Percentiles rank a stretch among this genome's conserved stretches.
These are phyloP conservation scores for Amanita polypyramis DNA, from an alignment of 768 basidiomycete species.

Conservation along the genomic window DNA sequence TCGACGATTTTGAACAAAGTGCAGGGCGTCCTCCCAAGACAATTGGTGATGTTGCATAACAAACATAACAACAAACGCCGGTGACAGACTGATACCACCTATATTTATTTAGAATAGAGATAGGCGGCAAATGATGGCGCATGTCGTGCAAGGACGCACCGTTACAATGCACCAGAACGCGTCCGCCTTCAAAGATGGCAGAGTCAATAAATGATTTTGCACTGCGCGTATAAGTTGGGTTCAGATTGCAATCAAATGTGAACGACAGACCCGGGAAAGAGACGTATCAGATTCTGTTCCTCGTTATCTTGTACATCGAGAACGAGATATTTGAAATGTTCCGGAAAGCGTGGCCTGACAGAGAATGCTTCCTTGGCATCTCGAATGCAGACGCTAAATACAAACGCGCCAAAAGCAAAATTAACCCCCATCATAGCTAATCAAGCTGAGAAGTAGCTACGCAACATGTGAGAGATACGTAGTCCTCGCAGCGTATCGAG, in stretches of 20 bases:
- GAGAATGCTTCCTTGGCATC: constrained; percentile 88
- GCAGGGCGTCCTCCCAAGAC: constrained; percentile 83
- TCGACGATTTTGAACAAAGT: constrained; percentile 80
- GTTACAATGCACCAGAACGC: constrained; percentile 84
- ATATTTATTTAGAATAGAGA: not conserved
- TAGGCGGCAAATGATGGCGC: not conserved
- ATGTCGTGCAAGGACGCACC: constrained; percentile 27
- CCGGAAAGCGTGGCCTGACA: constrained; percentile 76
- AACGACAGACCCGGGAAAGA: constrained; percentile 68
- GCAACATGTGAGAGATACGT: constrained; percentile 76
- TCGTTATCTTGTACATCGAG: constrained; percentile 88
- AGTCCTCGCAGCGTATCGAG: constrained; percentile 53
- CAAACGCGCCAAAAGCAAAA: not conserved
- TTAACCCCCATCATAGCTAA: constrained; percentile 9
- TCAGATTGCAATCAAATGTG: not conserved
- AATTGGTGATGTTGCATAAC: constrained; percentile 79
- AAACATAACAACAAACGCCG: constrained; percentile 88
- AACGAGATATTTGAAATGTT: constrained; percentile 65
- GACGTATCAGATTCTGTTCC: constrained; percentile 87
- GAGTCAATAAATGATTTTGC: constrained; percentile 69
- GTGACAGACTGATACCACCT: constrained; percentile 85
- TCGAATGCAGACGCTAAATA: constrained; percentile 70
- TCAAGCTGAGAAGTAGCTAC: constrained; percentile 7
- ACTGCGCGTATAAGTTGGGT: constrained; percentile 23
- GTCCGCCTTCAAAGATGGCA: constrained; percentile 53